A percentile compares a stretch with the other conserved stretches of the same genome.
These are phyloP conservation scores for Colletotrichum lini DNA, from an alignment of 2,329 filamentous ascomycete genomes.

Conservation along the genomic window DNA sequence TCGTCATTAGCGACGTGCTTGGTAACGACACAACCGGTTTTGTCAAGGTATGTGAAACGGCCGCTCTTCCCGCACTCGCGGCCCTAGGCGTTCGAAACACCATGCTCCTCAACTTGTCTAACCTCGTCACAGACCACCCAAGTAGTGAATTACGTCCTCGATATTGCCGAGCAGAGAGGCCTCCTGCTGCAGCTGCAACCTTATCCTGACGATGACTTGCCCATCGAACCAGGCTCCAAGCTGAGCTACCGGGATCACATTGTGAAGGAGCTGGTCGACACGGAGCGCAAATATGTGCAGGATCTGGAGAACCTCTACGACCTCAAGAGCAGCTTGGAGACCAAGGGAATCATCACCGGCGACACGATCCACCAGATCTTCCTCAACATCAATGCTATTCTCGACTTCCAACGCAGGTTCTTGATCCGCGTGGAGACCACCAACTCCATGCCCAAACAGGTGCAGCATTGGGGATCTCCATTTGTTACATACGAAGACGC, in stretches of 20 bases:
- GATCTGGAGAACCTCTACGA: conserved; percentile 95
- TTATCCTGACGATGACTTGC: conserved; percentile 68
- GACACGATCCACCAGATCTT: conserved; percentile 96
- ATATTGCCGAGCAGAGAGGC: conserved; percentile 84
- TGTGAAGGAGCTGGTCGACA: conserved; percentile 91
- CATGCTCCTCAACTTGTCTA: conserved; percentile 20
- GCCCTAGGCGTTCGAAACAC: background rate
- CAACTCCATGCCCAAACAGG: conserved; percentile 81
- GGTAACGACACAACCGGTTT: conserved; percentile 97
- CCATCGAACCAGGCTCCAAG: conserved; percentile 72
- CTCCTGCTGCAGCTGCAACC: conserved; percentile 76
- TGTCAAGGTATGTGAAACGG: conserved; percentile 78
- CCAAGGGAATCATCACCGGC: conserved; percentile 88
- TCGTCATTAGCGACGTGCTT: conserved; percentile 92
- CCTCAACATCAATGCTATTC: conserved; percentile 92
- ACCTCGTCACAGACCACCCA: conserved; percentile 76
- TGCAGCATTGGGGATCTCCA: conserved; percentile 95
- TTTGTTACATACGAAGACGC: conserved; percentile 88
- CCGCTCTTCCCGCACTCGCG: background rate
- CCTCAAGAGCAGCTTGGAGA: conserved; percentile 90
- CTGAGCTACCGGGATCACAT: conserved; percentile 88
- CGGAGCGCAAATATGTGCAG: conserved; percentile 97
- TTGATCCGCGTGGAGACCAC: conserved; percentile 96
- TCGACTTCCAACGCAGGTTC: conserved; percentile 96
- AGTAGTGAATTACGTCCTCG: conserved; percentile 92